A percentile compares a stretch with the other conserved stretches of the same genome.
These are phyloP conservation scores for Blastomyces parvus DNA, from an alignment of 2,329 filamentous ascomycete genomes.

Conservation along the genomic window DNA sequence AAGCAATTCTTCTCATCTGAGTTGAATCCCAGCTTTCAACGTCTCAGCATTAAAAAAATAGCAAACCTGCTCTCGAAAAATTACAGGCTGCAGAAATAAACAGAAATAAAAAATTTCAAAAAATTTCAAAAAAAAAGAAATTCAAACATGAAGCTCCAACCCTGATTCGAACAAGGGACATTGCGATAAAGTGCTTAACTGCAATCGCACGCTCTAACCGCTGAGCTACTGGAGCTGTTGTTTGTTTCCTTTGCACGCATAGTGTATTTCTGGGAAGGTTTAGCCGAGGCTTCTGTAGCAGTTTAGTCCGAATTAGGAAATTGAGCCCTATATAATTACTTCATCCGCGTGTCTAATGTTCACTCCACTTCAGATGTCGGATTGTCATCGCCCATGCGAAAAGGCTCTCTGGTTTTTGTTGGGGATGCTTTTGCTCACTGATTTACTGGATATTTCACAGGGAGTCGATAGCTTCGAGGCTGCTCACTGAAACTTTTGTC, in stretches of 20 bases:
- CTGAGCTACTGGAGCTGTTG: slow-evolving; percentile 5
- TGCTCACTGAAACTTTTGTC: no score
- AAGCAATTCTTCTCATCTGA: no score
- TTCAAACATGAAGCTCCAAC: background rate
- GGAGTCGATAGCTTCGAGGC: no score
- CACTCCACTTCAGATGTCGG: background rate
- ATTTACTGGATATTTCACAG: no score
- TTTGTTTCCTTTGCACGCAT: background rate
- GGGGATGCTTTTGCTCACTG: background rate
- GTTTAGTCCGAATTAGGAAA: background rate
- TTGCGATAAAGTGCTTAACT: slow-evolving; percentile 3
- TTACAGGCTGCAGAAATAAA: background rate
- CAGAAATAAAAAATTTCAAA: background rate
- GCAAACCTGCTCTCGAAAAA: background rate
- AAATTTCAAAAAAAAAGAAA: background rate
- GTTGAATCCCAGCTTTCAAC: no score
- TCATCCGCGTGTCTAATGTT: no score
- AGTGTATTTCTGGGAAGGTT: background rate
- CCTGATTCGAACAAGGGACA: slow-evolving; percentile 10
- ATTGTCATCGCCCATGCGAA: background rate
- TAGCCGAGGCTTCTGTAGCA: no score
- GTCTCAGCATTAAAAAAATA: no score
- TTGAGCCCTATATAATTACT: background rate
- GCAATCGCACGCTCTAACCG: slow-evolving; percentile 9
- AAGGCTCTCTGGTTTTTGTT: background rate